Evolutionary conservation across 768 basidiomycete genomes (phyloP), one percentile per base, ranked within the genome.

Genomic region (Pleurotus ostreatus): DNA sequence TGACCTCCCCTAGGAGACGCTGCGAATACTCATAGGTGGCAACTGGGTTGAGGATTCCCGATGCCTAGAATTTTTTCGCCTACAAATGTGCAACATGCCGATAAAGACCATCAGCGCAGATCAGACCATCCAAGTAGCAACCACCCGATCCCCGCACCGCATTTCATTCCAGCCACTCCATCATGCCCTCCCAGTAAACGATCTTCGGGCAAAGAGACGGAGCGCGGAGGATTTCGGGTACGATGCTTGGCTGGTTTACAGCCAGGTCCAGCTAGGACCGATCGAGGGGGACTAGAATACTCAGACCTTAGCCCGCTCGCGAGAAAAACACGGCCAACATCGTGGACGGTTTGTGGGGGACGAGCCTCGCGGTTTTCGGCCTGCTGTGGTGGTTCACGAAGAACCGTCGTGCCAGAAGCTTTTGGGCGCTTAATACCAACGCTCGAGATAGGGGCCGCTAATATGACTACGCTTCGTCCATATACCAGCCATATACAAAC

Each of bases 281-380:
- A 78, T 82, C 80, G 56, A 76, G 77, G 78, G 78, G 80, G 82
- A 81, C 72, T 81, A 57, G 65, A 82, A 83, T 79, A 70, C 85
- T 88, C 86, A 85, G 85, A 88, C 86, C 85, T 88, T 88, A 76
- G 80, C 86, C 87, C 84, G 85, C 84, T 87, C 83, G 83, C 77
- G 70, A 85, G 60, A 55, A 58, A 59, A 56, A 62, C 58, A 38
- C 22, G 64, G 66, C 71, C 56, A 59, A 16, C 4, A 25, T 25
- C 34, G 44, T 37, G 56, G 57, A 62, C 66, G 57, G 74, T 76
- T 75, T 75, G 79, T 82, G 62, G 65, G 84, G 71, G 60, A 72
- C 82, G 83, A 86, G 84, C 83, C 71, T 84, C 78, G 84, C 81
- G 77, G 84, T 82, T 77, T 89, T 86, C 20, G 44, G 53, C 30